These are phyloP conservation scores for Lodderomyces metapsilosis DNA, from an alignment of 1,139 yeast species.

Conservation along the genomic window DNA sequence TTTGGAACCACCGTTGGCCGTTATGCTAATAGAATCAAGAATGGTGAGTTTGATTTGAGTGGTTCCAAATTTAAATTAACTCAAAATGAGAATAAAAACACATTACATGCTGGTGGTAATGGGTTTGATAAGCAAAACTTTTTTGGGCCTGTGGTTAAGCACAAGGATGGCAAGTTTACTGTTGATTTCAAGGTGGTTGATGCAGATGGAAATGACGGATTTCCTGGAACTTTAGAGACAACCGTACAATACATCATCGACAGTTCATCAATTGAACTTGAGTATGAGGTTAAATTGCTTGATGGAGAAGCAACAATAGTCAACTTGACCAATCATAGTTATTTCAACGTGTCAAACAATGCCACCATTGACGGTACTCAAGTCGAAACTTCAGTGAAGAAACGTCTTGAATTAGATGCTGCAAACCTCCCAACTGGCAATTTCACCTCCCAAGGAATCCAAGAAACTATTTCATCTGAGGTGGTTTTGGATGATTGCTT, in stretches of 20 bases:
- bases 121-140: constrained; percentile 53
- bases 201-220: constrained; percentile 49
- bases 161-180: constrained; percentile 28
- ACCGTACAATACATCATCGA: constrained; percentile 42
- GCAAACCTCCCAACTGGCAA: constrained; percentile 53
- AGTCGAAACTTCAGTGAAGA: constrained; percentile 27
- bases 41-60: constrained; percentile 41
- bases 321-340: constrained; percentile 64
- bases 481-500: constrained; percentile 52
- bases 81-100: constrained; percentile 40
- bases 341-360: constrained; percentile 44
- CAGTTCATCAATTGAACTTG: constrained; percentile 35
- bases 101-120: constrained; percentile 49
- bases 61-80: constrained; percentile 41
- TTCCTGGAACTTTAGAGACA: constrained; percentile 52
- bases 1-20: constrained; percentile 67
- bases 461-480: constrained; percentile 9
- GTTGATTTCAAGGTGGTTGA: constrained; percentile 45
- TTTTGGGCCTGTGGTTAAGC: constrained; percentile 50
- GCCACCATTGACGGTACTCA: constrained; percentile 35
- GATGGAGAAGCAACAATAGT: constrained; percentile 47
- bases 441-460: constrained; percentile 14
- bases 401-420: constrained; percentile 38
- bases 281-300: constrained; percentile 46
- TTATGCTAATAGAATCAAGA: constrained; percentile 58